Percentiles rank a stretch among this genome's conserved stretches.
phyloP scores from a whole-genome alignment of 2,329 filamentous ascomycete genomes.

The Myriosclerotinia scirpicola region DNA sequence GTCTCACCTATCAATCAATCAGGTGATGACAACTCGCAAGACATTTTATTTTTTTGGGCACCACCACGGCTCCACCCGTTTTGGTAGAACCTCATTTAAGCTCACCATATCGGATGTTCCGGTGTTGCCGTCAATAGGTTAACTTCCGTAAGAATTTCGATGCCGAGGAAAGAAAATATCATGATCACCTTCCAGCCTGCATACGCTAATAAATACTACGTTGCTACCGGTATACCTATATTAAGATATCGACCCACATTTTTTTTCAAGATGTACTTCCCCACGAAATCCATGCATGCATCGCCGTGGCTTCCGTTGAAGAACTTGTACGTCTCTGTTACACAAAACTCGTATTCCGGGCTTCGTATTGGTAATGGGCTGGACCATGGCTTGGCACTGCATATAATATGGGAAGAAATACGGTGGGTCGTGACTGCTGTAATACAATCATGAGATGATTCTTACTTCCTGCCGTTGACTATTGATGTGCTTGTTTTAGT shows the following conservation, averaged over 20 bases:
- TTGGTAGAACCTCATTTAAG: neutral
- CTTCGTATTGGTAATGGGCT: neutral
- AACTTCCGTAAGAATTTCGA: neutral
- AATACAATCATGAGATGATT: neutral
- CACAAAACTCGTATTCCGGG: conserved; percentile 11
- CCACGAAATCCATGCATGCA: neutral
- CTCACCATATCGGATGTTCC: neutral
- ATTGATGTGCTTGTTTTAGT: neutral
- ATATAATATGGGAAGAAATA: neutral
- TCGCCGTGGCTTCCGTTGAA: neutral
- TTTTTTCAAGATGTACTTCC: neutral
- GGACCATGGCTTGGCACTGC: neutral
- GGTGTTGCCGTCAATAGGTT: too few species aligned
- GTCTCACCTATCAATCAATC: neutral
- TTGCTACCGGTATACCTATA: neutral
- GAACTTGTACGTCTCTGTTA: neutral
- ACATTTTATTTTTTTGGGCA: neutral
- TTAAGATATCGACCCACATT: neutral
- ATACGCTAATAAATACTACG: neutral
- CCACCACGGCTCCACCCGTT: neutral
- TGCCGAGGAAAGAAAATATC: neutral
- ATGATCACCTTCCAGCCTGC: neutral
- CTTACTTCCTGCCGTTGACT: neutral
- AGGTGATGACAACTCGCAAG: neutral
- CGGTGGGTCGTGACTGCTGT: neutral